phyloP scores from a whole-genome alignment of 2,329 filamentous ascomycete species.

The Tolypocladium album region DNA sequence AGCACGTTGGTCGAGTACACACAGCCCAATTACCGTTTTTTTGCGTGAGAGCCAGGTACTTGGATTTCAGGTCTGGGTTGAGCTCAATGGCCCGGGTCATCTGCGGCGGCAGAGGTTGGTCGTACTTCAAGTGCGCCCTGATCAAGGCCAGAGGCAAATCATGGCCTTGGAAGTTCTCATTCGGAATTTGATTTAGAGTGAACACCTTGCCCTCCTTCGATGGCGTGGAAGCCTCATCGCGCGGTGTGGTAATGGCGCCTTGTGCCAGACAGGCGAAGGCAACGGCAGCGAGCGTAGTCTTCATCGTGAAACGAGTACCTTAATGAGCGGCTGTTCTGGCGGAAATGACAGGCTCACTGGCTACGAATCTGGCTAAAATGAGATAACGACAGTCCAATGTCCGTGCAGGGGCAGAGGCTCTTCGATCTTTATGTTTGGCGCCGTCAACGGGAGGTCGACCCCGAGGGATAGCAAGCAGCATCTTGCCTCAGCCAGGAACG shows the following conservation, averaged over 20 bases:
- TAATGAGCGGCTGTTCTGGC: not conserved
- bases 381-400: not conserved
- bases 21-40: conserved; percentile 1
- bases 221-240: not conserved
- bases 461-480: not conserved
- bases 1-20: not conserved
- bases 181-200: conserved; percentile 20
- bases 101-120: conserved; percentile 15
- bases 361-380: not conserved
- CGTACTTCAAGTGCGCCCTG: conserved; percentile 26
- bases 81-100: conserved; percentile 13
- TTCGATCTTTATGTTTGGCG: no score
- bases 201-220: conserved; percentile 8
- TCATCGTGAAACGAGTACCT: not conserved
- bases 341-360: not conserved
- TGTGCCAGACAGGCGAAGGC: conserved; percentile 4
- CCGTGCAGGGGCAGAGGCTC: not conserved
- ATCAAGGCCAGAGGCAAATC: conserved; percentile 18
- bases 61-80: conserved; percentile 12
- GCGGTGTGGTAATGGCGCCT: conserved; percentile 1
- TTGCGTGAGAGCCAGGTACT: conserved; percentile 7
- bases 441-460: no score
- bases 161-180: conserved; percentile 20
- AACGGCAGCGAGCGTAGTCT: conserved; percentile 1
- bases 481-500: not conserved